Conservation (phyloP, 2,329 filamentous ascomycete species). For the Tolypocladium capitatum region DNA sequence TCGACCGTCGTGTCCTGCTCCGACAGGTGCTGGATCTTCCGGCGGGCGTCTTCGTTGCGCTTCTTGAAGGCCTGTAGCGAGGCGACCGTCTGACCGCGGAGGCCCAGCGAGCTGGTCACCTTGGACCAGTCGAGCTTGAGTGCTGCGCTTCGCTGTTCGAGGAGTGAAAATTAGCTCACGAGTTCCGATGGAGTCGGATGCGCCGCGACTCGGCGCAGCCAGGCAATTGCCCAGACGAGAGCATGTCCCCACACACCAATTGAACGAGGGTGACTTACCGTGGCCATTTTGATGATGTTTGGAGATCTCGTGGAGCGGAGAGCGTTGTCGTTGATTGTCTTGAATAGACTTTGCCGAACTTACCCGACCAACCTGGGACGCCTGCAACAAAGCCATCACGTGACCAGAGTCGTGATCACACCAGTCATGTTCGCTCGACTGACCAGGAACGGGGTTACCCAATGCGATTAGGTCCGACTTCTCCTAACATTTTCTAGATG, state of each 20-base stretch:
- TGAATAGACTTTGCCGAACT: constrained; percentile 33
- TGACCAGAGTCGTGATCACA: not conserved
- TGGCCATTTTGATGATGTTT: constrained; percentile 50
- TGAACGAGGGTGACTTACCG: constrained; percentile 40
- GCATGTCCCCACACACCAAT: constrained; percentile 10
- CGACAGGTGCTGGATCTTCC: constrained; percentile 73
- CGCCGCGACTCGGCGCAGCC: not conserved
- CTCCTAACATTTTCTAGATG: not conserved
- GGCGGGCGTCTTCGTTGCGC: constrained; percentile 97
- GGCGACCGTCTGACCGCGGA: constrained; percentile 84
- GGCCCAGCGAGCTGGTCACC: constrained; percentile 84
- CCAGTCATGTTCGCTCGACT: not conserved
- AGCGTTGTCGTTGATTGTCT: constrained; percentile 33
- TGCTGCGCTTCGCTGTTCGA: constrained; percentile 79
- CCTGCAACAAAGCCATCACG: constrained; percentile 3
- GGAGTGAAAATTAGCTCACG: constrained; percentile 42
- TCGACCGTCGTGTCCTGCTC: constrained; percentile 81
- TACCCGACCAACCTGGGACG: constrained; percentile 17
- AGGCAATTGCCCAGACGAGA: not conserved
- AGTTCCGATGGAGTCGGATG: not conserved
- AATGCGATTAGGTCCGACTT: not conserved
- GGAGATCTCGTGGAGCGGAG: constrained; percentile 33
- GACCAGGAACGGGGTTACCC: not conserved
- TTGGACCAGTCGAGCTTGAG: constrained; percentile 99
- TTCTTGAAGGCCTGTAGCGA: constrained; percentile 97